A percentile compares a stretch with the other conserved stretches of the same genome.
Evolutionary conservation across 2,329 filamentous ascomycete genomes (phyloP).

Genomic region (Cladosporium austrohemisphaericum): DNA sequence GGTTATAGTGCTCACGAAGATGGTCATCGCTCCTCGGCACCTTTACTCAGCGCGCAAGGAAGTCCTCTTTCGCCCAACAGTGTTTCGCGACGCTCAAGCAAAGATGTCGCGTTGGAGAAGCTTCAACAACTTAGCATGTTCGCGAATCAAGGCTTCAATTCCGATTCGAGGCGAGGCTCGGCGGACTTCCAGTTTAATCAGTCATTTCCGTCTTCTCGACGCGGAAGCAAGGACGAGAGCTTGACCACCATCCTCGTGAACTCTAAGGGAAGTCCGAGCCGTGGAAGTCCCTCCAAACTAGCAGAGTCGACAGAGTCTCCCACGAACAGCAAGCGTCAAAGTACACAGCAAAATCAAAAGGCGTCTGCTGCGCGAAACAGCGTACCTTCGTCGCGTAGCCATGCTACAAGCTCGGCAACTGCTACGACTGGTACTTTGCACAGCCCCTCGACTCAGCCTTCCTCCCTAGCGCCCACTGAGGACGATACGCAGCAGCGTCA

Average conservation of each 20-base stretch:
- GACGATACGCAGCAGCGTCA: constrained; percentile 19
- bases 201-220: constrained; percentile 30
- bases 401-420: constrained; percentile 32
- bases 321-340: constrained; percentile 20
- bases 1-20: constrained; percentile 21
- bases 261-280: constrained; percentile 26
- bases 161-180: constrained; percentile 32
- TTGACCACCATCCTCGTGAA: constrained; percentile 34
- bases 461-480: constrained; percentile 31
- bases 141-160: constrained; percentile 27
- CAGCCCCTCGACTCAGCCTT: constrained; percentile 33
- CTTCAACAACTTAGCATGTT: constrained; percentile 30
- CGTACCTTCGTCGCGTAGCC: constrained; percentile 30
- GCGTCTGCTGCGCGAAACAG: constrained; percentile 23
- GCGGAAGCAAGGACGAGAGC: constrained; percentile 35
- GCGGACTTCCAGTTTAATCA: constrained; percentile 34
- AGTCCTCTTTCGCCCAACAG: constrained; percentile 24
- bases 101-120: constrained; percentile 35
- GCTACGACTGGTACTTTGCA: constrained; percentile 25
- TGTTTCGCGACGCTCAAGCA: constrained; percentile 33
- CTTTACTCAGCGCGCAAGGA: constrained; percentile 20
- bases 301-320: constrained; percentile 15
- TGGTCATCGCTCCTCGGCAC: constrained; percentile 26
- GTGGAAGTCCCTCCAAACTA: constrained; percentile 23
- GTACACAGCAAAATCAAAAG: constrained; percentile 16